phyloP scores from a whole-genome alignment of 345 rosid genomes.

The Rhizophora mangle region DNA sequence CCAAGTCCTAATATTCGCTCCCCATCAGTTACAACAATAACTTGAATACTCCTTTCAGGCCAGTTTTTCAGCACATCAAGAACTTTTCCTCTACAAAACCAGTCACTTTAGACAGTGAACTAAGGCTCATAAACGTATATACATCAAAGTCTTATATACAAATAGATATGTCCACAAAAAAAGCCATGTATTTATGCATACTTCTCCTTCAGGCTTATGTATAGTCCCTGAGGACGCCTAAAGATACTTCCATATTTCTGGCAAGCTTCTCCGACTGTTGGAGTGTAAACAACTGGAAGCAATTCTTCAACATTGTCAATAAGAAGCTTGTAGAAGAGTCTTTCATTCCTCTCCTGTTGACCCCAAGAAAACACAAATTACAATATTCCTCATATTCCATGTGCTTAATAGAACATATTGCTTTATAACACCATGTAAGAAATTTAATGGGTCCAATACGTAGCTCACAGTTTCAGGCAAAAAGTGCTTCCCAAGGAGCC shows the following conservation, averaged over 20 bases:
- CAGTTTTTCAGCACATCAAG: constrained; percentile 27
- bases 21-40: constrained; percentile 26
- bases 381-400: no score
- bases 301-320: constrained; percentile 25
- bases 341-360: constrained; percentile 22
- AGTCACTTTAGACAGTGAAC: background rate
- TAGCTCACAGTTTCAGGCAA: no score
- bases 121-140: background rate
- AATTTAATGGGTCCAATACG: no score
- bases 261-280: constrained; percentile 27
- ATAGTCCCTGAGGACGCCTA: constrained; percentile 26
- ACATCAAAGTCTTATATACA: background rate
- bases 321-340: constrained; percentile 26
- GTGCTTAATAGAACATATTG: no score
- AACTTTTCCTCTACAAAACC: constrained; percentile 14
- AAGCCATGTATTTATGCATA: background rate
- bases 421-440: no score
- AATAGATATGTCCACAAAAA: background rate
- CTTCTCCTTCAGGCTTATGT: constrained; percentile 26
- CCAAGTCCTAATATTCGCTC: constrained; percentile 27
- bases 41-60: constrained; percentile 24
- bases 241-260: constrained; percentile 27
- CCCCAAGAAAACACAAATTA: background rate
- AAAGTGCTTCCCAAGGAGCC: no score
- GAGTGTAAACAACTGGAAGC: constrained; percentile 29